Base-by-base conservation (phyloP, 2,329 filamentous ascomycete genomes). In the Penicillium frequentans region DNA sequence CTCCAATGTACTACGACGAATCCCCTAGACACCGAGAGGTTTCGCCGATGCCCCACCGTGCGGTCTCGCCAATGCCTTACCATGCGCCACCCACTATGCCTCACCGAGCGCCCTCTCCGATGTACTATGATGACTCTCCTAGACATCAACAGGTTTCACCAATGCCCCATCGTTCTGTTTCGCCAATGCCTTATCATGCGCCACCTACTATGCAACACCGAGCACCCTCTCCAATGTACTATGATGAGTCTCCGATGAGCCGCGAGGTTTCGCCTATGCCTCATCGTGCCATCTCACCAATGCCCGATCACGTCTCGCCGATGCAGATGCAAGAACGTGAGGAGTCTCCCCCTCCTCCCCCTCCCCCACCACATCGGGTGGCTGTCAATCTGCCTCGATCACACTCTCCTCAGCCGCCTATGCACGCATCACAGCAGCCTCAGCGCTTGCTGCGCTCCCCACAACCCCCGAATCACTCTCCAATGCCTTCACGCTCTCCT, bases 311-410 rank as follows among this genome's bases (percentile, higher is more conserved):
- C 5, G 13, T n/a, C 29, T 54, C 44, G 21, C 68, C 68, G 5
- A 66, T 65, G 52, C 69, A 56, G 68, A 76, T 78, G 11, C 70
- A 80, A 45, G 76, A 78, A 37, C 82, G 84, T 42, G 86, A 85
- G 21, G 89, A 89, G 9, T 90, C 91, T 19, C 91, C 92, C 8
- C 91, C 92, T 2, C 87, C 91, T 2, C 92, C 93, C 0, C 89
- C 89, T 9, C 91, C 93, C 7, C 93, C 96, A 61, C 88, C 92
- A 8, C 91, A 92, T 73, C 82, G 85, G 59, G 77, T 85, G 44
- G 77, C 78, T 7, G 82, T 86, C 58, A 78, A 79, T 60, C 76
- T 70, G 19, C 63, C 68, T 3, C 61, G 65, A 11, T 52, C 62
- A 29, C 59, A 56, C n/a, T 59, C 60, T 9, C 61, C 57, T 13